Percentiles rank a stretch among this genome's conserved stretches.
These are phyloP conservation scores for Penicillium salamii DNA, from an alignment of 495 filamentous ascomycete species.

Conservation along the genomic window DNA sequence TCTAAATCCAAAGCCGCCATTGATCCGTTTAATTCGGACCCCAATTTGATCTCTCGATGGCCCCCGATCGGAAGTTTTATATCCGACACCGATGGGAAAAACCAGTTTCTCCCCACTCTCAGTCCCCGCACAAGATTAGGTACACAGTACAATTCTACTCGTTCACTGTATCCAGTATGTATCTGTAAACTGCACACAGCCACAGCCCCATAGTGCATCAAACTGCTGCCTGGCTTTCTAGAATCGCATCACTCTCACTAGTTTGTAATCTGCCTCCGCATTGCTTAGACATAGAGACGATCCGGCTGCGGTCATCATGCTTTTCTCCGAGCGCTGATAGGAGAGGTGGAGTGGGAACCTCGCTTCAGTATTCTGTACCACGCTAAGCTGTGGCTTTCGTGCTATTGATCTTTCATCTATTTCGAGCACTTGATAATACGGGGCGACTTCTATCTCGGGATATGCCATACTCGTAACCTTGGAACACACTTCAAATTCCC, in stretches of 20 bases:
- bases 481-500: not conserved
- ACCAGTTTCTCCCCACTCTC: not conserved
- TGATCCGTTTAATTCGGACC: not conserved
- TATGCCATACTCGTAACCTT: not conserved
- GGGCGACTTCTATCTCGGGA: not conserved
- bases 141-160: not conserved
- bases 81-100: not conserved
- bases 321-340: not conserved
- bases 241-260: constrained; percentile 10
- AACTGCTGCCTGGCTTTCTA: constrained; percentile 7
- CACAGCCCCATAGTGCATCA: constrained; percentile 14
- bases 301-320: not conserved
- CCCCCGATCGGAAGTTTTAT: not conserved
- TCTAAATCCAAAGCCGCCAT: not conserved
- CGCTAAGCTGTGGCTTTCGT: not conserved
- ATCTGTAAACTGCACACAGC: constrained; percentile 9
- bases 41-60: not conserved
- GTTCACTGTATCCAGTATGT: too few relatives aligned
- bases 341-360: not conserved
- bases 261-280: not conserved
- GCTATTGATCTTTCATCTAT: constrained; percentile 6
- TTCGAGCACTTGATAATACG: not conserved
- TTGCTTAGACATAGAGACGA: constrained; percentile 8
- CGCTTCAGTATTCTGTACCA: not conserved
- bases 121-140: constrained; percentile 5